These are phyloP conservation scores for Umbilicaria muhlenbergii DNA, from an alignment of 495 filamentous ascomycete species.

Conservation along the genomic window DNA sequence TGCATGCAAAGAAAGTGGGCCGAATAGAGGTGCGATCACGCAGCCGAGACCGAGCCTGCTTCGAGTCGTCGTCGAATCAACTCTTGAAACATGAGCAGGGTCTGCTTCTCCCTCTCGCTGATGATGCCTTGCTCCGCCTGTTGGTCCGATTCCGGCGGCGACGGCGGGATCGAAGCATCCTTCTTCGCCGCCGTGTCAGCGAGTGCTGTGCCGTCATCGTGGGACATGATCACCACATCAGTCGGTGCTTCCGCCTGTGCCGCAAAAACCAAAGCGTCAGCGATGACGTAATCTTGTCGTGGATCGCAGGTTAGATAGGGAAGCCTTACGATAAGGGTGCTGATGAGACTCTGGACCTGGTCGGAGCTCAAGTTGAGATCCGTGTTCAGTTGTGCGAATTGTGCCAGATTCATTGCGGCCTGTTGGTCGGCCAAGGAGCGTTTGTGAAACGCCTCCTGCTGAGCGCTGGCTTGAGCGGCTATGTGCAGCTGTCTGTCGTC, in stretches of 20 bases:
- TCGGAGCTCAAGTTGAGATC: not conserved
- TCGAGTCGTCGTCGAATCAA: not conserved
- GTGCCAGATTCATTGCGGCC: conserved; percentile 9
- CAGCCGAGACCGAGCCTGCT: no score
- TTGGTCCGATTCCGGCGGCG: conserved; percentile 17
- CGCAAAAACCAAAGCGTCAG: not conserved
- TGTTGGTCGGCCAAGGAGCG: conserved; percentile 9
- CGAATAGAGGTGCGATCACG: no score
- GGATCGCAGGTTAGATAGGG: not conserved
- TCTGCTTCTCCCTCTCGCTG: conserved; percentile 15
- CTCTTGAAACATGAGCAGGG: not conserved
- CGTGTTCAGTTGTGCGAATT: conserved; percentile 5
- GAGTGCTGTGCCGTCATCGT: not conserved
- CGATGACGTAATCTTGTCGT: not conserved
- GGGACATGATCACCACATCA: not conserved
- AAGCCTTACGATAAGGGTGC: conserved; percentile 9
- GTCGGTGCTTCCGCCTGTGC: conserved; percentile 10
- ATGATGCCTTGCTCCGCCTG: conserved; percentile 26
- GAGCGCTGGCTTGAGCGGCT: not conserved
- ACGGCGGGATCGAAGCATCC: not conserved
- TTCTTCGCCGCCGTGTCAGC: no score
- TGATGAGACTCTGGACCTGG: conserved; percentile 8
- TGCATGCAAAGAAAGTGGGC: no score
- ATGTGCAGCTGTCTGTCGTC: not conserved
- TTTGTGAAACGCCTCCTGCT: conserved; percentile 1